These are phyloP conservation scores for Delonix regia DNA, from an alignment of 306 rosid species.

Conservation along the genomic window DNA sequence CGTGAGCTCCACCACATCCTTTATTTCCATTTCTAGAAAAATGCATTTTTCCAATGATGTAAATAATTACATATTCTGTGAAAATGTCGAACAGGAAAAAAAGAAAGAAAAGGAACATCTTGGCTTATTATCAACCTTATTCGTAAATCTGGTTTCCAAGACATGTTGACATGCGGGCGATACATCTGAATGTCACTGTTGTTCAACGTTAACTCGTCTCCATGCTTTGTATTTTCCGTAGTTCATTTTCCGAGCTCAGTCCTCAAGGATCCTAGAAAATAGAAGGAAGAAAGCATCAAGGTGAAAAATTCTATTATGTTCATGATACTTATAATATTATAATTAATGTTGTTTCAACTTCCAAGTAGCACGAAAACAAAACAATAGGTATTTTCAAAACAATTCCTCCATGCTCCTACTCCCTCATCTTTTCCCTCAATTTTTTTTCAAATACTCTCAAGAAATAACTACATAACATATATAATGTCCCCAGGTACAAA, in stretches of 20 bases:
- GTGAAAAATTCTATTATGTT: neutral
- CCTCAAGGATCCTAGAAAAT: slow-evolving; percentile 34
- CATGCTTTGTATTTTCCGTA: slow-evolving; percentile 10
- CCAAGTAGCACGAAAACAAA: neutral
- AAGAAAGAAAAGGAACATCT: too few relatives aligned
- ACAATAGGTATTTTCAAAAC: neutral
- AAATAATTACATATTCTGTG: neutral
- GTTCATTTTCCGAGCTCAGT: neutral
- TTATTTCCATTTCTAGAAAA: neutral
- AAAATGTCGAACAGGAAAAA: neutral
- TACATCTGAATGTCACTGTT: neutral
- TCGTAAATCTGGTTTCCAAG: neutral
- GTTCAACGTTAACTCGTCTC: slow-evolving; percentile 15
- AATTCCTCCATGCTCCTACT: neutral
- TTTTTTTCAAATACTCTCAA: too few relatives aligned
- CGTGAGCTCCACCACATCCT: neutral
- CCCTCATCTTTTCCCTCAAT: neutral
- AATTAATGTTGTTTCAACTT: neutral
- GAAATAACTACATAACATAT: too few relatives aligned
- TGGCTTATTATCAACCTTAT: neutral
- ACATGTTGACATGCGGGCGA: neutral
- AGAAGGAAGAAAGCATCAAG: neutral
- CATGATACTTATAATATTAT: neutral
- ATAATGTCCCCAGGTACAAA: too few relatives aligned
- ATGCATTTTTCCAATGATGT: neutral